Evolutionary conservation across 441 rosid genomes (phyloP), one percentile per base, ranked within the genome.

Genomic region (Gossypium trilobum): DNA sequence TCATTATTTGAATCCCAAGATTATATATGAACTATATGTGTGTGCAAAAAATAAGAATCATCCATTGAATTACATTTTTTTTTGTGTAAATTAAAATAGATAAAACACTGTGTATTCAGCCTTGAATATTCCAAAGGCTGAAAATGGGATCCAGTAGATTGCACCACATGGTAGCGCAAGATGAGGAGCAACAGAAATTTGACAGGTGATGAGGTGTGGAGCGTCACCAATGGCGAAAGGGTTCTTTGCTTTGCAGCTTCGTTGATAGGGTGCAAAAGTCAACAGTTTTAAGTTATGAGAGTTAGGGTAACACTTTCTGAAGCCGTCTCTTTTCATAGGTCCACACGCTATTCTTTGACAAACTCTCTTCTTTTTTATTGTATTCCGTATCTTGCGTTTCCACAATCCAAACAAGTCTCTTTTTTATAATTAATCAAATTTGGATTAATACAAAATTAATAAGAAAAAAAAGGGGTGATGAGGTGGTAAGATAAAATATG

Each of bases 221-320:
- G 9, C 78, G 83, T 82, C 87, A 78, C 68, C 42, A 16, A 16
- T 63, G 74, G 86, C 3, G 2, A 5, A 13, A 11, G 16, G 74
- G 68, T 77, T 73, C 83, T 81, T 85, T 66, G 82, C 86, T 78
- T 80, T 42, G 77, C 83, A 69, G 82, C 57, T 78, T 83, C 84
- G 86, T 75, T 78, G 71, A 20, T 10, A 68, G 77, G 25, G n/a
- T 19, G 61, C 42, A 71, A 74, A 81, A 77, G 83, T 79, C 86
- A 85, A 80, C 79, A 55, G 78, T 68, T 79, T 72, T 22, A 73
- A 77, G 81, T 19, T 67, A 63, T 14, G 56, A 72, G 73, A 22
- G 68, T 46, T 62, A 50, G 68, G 57, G 59, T 66, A 76, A 58
- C 72, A 54, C 63, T 74, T 70, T 67, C 42, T 60, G 33, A 63